A percentile compares a stretch with the other conserved stretches of the same genome.
Evolutionary conservation across 768 basidiomycete genomes (phyloP).

Genomic region (Kwoniella sp.): DNA sequence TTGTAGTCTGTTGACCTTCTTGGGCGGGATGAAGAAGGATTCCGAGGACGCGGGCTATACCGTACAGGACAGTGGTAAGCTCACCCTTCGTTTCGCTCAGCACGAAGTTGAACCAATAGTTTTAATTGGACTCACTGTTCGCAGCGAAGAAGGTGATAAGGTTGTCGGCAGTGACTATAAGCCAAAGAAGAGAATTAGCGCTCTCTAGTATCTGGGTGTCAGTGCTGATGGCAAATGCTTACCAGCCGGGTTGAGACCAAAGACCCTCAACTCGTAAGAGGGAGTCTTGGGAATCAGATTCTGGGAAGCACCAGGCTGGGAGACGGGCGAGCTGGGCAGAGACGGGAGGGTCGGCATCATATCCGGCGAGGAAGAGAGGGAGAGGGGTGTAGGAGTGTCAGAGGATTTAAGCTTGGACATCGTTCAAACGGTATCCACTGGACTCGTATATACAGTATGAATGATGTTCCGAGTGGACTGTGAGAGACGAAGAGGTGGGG

Average conservation of each 20-base stretch:
- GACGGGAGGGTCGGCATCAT: not conserved
- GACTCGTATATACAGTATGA: not conserved
- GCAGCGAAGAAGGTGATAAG: slow-evolving; percentile 35
- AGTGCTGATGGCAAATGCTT: no score
- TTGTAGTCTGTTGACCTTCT: not conserved
- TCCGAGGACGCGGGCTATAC: slow-evolving; percentile 26
- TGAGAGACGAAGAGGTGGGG: not conserved
- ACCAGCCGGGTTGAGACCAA: slow-evolving; percentile 22
- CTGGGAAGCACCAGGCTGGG: not conserved
- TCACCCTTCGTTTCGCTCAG: not conserved
- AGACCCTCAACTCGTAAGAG: slow-evolving; percentile 13
- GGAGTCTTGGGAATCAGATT: slow-evolving; percentile 1
- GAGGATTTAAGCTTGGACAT: slow-evolving; percentile 8
- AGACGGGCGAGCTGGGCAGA: not conserved
- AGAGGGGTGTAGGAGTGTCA: slow-evolving; percentile 8
- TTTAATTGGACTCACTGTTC: slow-evolving; percentile 32
- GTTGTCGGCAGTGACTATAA: slow-evolving; percentile 28
- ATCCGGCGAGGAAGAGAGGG: not conserved
- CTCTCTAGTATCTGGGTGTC: no score
- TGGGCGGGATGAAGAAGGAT: slow-evolving; percentile 33
- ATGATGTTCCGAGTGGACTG: no score
- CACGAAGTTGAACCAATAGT: no score
- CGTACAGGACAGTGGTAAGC: not conserved
- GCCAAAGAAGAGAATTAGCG: not conserved
- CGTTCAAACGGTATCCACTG: no score